Evolutionary conservation across 371 early-diverging fungal genomes (phyloP).

Genomic region (Apophysomyces sp.): DNA sequence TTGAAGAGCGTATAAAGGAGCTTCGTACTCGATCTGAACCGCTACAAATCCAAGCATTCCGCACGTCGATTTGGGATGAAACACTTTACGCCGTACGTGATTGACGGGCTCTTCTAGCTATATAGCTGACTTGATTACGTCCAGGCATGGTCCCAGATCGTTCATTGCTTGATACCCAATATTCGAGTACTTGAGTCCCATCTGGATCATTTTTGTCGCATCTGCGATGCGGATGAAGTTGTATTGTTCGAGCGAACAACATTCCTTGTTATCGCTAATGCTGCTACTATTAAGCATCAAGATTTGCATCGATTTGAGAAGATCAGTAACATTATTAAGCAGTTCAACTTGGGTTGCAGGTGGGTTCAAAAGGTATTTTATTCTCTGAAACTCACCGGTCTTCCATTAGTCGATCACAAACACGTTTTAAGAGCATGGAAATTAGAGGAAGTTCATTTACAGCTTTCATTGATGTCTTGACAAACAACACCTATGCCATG

Average conservation of each 20-base stretch:
- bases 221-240: constrained; percentile 92
- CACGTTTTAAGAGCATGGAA: constrained; percentile 89
- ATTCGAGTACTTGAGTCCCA: constrained; percentile 77
- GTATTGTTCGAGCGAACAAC: constrained; percentile 95
- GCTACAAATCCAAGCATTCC: constrained; percentile 73
- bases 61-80: constrained; percentile 96
- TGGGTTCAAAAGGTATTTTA: constrained; percentile 15
- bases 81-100: constrained; percentile 80
- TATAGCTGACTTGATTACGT: background rate
- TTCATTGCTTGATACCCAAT: constrained; percentile 92
- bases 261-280: constrained; percentile 91
- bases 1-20: constrained; percentile 68
- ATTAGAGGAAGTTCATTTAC: constrained; percentile 80
- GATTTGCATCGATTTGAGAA: constrained; percentile 87
- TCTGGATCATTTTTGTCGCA: constrained; percentile 72
- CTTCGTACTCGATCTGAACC: constrained; percentile 74
- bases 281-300: constrained; percentile 54
- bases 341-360: constrained; percentile 85
- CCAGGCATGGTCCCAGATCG: constrained; percentile 95
- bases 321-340: constrained; percentile 92
- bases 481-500: constrained; percentile 93
- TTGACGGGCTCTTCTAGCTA: background rate
- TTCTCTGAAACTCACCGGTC: background rate
- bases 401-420: constrained; percentile 58
- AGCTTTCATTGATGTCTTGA: constrained; percentile 89